Percentiles rank a stretch among this genome's conserved stretches.
These are phyloP conservation scores for Lecanoromycetidae sp. DNA, from an alignment of 2,329 filamentous ascomycete genomes.

Conservation along the genomic window DNA sequence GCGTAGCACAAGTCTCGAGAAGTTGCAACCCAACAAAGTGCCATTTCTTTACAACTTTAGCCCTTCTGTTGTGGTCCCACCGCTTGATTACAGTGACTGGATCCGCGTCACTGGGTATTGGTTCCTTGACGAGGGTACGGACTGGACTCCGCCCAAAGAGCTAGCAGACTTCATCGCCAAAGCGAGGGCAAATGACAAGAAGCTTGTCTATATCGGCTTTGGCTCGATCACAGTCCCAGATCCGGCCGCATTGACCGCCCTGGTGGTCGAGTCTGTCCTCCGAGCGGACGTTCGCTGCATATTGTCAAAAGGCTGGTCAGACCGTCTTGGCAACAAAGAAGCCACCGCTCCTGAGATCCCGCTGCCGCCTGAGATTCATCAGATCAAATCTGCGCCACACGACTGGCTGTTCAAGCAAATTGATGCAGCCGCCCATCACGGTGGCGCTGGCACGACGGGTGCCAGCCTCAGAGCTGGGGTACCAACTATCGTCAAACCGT, in stretches of 20 bases:
- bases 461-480: constrained; percentile 82
- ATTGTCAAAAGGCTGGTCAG: constrained; percentile 93
- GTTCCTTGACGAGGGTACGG: constrained; percentile 71
- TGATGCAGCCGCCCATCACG: constrained; percentile 88
- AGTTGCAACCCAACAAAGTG: constrained; percentile 93
- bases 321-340: constrained; percentile 54
- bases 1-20: constrained; percentile 70
- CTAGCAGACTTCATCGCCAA: constrained; percentile 71
- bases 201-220: constrained; percentile 93
- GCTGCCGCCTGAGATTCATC: constrained; percentile 67
- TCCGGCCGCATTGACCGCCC: constrained; percentile 73
- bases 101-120: constrained; percentile 95
- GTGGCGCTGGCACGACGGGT: constrained; percentile 87
- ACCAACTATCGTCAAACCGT: constrained; percentile 88
- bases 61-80: constrained; percentile 82
- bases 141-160: constrained; percentile 63
- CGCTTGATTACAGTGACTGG: constrained; percentile 94
- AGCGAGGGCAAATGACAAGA: constrained; percentile 70
- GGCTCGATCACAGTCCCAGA: constrained; percentile 91
- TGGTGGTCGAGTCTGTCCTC: constrained; percentile 81
- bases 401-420: constrained; percentile 95
- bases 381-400: constrained; percentile 83
- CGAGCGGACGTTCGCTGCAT: constrained; percentile 92
- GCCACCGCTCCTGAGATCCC: constrained; percentile 52
- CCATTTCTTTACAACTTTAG: constrained; percentile 98